Percentiles rank a stretch among this genome's conserved stretches.
Evolutionary conservation across 1,139 yeast species (phyloP).

Genomic region (Kodamaea ohmeri): DNA sequence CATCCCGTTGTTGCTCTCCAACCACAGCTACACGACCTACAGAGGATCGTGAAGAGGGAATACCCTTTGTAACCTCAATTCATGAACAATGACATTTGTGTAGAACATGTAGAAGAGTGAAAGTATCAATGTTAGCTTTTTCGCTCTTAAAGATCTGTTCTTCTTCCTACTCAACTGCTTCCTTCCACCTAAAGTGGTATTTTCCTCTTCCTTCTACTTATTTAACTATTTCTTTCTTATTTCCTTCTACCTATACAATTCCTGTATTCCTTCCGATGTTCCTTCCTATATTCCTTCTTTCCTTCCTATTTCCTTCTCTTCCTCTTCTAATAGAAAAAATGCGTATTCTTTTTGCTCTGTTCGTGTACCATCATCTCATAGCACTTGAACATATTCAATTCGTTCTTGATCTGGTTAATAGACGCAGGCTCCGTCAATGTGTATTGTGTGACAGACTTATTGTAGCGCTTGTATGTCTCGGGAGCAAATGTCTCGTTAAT

Average conservation of each 20-base stretch:
- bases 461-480: constrained; percentile 48
- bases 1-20: constrained; percentile 76
- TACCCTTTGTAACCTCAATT: too few relatives aligned
- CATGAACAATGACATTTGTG: background rate
- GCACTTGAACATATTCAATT: constrained; percentile 50
- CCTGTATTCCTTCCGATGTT: background rate
- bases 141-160: too few relatives aligned
- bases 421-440: constrained; percentile 46
- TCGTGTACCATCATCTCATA: constrained; percentile 58
- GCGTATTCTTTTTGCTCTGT: constrained; percentile 49
- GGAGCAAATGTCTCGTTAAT: constrained; percentile 51
- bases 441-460: constrained; percentile 51
- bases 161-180: too few relatives aligned
- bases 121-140: too few relatives aligned
- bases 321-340: constrained; percentile 43
- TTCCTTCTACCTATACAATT: background rate
- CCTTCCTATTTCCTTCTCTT: background rate
- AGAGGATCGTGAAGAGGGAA: constrained; percentile 62
- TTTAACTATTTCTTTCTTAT: too few relatives aligned
- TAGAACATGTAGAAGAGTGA: too few relatives aligned
- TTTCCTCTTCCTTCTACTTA: too few relatives aligned
- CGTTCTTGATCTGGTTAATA: constrained; percentile 47
- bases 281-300: background rate
- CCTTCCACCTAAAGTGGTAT: too few relatives aligned
- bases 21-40: constrained; percentile 84